A percentile compares a stretch with the other conserved stretches of the same genome.
These are phyloP conservation scores for Kwoniella newhampshirensis DNA, from an alignment of 768 basidiomycete species.

Conservation along the genomic window DNA sequence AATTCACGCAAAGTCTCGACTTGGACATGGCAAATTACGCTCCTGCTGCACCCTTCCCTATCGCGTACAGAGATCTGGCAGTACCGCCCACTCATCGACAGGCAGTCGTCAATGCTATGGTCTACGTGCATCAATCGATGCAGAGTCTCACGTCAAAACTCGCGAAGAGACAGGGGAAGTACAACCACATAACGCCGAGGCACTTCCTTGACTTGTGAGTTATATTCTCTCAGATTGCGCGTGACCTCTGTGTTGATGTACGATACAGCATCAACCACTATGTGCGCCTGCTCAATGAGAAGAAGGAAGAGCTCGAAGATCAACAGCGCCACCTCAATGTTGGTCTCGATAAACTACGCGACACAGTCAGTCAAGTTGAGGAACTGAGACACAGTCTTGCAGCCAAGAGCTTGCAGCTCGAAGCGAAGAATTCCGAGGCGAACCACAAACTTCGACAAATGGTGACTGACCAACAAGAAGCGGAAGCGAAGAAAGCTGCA, in stretches of 20 bases:
- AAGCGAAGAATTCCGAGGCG: conserved; percentile 90
- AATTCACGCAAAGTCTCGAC: conserved; percentile 92
- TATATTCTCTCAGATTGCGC: background rate
- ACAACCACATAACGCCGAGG: conserved; percentile 93
- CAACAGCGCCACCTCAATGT: conserved; percentile 98
- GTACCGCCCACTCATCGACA: conserved; percentile 86
- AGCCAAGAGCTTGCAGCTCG: conserved; percentile 84
- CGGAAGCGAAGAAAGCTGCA: conserved; percentile 94
- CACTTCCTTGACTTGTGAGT: conserved; percentile 98
- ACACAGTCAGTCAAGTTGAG: conserved; percentile 95
- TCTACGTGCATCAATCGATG: conserved; percentile 84
- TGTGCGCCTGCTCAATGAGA: conserved; percentile 89
- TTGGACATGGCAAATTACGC: conserved; percentile 80
- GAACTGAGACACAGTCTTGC: conserved; percentile 92
- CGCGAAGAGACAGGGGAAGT: conserved; percentile 88
- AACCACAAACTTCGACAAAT: conserved; percentile 97
- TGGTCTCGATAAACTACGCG: conserved; percentile 91
- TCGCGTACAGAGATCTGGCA: conserved; percentile 77
- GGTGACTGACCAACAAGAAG: conserved; percentile 98
- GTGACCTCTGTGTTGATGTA: background rate
- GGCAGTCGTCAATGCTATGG: conserved; percentile 89
- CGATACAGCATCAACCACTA: conserved; percentile 85
- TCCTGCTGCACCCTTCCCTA: conserved; percentile 79
- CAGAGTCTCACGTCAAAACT: conserved; percentile 85
- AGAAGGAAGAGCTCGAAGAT: conserved; percentile 95